Percentiles rank a stretch among this genome's conserved stretches.
These are phyloP conservation scores for Limnomonas spitsbergensis DNA, from an alignment of 139 green algal genomes.

Conservation along the genomic window DNA sequence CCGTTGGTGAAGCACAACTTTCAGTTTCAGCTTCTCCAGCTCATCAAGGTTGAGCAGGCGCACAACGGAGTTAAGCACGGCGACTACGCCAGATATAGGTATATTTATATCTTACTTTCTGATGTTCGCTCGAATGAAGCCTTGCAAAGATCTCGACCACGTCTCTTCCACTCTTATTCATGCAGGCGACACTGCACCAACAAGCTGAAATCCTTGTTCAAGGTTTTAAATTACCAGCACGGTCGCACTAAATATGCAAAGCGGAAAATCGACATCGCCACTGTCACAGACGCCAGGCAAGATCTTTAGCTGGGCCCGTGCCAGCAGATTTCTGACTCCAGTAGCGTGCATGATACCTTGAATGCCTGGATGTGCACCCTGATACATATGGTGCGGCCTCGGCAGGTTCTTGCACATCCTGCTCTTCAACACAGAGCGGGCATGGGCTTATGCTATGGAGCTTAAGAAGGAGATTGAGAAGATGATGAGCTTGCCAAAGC, in stretches of 20 bases:
- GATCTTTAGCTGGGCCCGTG: neutral
- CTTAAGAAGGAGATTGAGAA: conserved; percentile 69
- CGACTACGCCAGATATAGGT: conserved; percentile 81
- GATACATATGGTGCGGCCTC: neutral
- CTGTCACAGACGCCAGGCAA: conserved; percentile 63
- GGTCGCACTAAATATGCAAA: conserved; percentile 80
- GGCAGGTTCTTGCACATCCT: conserved; percentile 81
- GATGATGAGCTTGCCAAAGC: conserved; percentile 39
- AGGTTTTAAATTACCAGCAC: conserved; percentile 80
- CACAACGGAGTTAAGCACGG: conserved; percentile 78
- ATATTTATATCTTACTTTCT: neutral
- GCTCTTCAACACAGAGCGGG: conserved; percentile 80
- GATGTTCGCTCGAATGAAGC: neutral
- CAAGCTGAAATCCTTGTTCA: conserved; percentile 74
- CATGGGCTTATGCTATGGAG: conserved; percentile 86
- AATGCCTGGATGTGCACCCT: neutral
- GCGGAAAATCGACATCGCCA: conserved; percentile 65
- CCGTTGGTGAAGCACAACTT: too few species aligned
- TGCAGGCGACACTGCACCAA: conserved; percentile 83
- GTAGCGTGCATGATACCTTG: neutral
- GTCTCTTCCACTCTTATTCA: neutral
- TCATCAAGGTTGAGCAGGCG: conserved; percentile 61
- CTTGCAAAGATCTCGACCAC: too few species aligned
- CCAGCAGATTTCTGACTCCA: neutral
- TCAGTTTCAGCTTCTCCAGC: conserved; percentile 44